Evolutionary conservation across 2,329 filamentous ascomycete species (phyloP).

Genomic region (Pseudocercospora macadamiae): DNA sequence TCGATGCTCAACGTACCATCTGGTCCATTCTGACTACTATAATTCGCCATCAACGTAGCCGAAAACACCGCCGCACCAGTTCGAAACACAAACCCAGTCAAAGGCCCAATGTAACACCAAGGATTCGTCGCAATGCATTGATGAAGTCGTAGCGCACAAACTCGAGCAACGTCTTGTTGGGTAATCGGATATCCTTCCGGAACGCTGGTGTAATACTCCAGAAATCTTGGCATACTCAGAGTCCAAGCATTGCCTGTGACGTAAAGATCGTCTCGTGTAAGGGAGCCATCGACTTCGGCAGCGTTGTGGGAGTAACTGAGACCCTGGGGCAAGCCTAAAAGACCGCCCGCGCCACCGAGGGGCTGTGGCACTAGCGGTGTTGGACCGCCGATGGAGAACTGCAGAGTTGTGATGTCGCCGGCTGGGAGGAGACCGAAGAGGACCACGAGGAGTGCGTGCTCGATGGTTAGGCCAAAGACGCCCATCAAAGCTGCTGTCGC

Average conservation of each 20-base stretch:
- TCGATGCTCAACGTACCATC: neutral
- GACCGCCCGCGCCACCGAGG: neutral
- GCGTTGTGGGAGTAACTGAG: neutral
- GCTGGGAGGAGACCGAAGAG: neutral
- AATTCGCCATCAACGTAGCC: neutral
- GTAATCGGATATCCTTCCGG: neutral
- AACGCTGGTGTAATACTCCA: neutral
- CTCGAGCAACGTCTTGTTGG: neutral
- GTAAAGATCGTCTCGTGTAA: slow-evolving; percentile 6
- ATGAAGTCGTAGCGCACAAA: neutral
- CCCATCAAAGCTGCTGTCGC: neutral
- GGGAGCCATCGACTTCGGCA: neutral
- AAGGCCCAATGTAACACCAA: neutral
- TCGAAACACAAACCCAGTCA: neutral
- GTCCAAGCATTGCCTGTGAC: neutral
- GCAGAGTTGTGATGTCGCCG: neutral
- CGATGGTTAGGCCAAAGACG: neutral
- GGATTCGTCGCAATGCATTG: neutral
- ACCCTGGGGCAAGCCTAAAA: slow-evolving; percentile 1
- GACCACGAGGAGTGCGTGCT: neutral
- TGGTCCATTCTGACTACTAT: neutral
- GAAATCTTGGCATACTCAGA: neutral
- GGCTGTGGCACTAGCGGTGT: neutral
- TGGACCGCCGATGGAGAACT: slow-evolving; percentile 3
- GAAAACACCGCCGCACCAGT: neutral